These are phyloP conservation scores for Aspergillus sp. DNA, from an alignment of 2,329 filamentous ascomycete genomes.

Conservation along the genomic window DNA sequence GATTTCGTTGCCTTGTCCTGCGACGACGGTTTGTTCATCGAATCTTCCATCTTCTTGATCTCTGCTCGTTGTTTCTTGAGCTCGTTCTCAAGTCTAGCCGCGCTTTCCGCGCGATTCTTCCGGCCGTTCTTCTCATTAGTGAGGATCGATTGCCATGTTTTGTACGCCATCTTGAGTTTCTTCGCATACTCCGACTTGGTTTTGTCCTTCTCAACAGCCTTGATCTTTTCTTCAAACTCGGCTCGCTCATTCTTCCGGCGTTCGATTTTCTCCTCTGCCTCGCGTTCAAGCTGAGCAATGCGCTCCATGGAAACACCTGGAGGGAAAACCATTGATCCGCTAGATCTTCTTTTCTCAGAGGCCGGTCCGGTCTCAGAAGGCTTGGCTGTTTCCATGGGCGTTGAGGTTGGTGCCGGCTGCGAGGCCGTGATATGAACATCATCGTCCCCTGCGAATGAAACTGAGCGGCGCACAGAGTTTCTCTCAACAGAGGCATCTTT, in stretches of 20 bases:
- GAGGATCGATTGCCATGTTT: not conserved
- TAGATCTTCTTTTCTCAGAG: conserved; percentile 5
- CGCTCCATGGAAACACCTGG: conserved; percentile 10
- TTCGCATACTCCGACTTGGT: conserved; percentile 5
- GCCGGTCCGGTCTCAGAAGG: not conserved
- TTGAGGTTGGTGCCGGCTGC: conserved; percentile 11
- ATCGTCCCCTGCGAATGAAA: conserved; percentile 27
- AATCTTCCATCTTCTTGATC: conserved; percentile 13
- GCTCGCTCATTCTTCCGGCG: conserved; percentile 10
- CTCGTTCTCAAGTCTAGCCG: not conserved
- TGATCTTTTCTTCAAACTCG: conserved; percentile 12
- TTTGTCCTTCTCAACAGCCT: conserved; percentile 7
- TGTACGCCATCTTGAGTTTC: not conserved
- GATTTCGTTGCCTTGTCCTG: conserved; percentile 3
- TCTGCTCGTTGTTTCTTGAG: conserved; percentile 7
- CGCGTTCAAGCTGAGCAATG: conserved; percentile 9
- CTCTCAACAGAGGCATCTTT: conserved; percentile 22
- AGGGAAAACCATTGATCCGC: conserved; percentile 16
- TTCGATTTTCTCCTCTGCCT: conserved; percentile 14
- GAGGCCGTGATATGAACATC: conserved; percentile 13
- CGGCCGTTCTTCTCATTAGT: not conserved
- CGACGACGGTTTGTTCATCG: conserved; percentile 3
- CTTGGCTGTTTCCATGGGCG: conserved; percentile 4
- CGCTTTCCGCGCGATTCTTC: too few species aligned
- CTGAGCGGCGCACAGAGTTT: conserved; percentile 21